These are phyloP conservation scores for Goffeauzyma gilvescens DNA, from an alignment of 768 basidiomycete genomes.

Conservation along the genomic window DNA sequence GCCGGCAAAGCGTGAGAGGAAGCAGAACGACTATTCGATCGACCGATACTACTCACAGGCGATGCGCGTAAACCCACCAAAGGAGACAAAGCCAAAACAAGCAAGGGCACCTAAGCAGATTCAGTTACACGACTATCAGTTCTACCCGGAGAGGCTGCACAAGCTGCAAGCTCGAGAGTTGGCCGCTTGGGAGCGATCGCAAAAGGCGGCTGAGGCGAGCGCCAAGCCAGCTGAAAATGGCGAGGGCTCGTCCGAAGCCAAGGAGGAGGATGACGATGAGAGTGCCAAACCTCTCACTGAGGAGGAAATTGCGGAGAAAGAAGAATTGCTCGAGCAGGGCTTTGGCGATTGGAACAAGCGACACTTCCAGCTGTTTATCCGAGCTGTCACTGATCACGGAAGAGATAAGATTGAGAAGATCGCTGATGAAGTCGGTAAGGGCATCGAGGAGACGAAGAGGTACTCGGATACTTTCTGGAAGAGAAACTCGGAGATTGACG, in stretches of 20 bases:
- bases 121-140: constrained; percentile 48
- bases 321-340: constrained; percentile 52
- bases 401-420: constrained; percentile 40
- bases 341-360: constrained; percentile 82
- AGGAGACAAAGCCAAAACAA: constrained; percentile 55
- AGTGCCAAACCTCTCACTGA: constrained; percentile 81
- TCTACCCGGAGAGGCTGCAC: constrained; percentile 64
- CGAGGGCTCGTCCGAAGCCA: constrained; percentile 1
- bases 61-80: constrained; percentile 50
- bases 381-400: constrained; percentile 58
- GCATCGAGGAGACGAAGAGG: constrained; percentile 50
- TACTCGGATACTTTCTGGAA: constrained; percentile 75
- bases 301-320: constrained; percentile 65
- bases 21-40: constrained; percentile 71
- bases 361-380: constrained; percentile 80
- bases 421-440: constrained; percentile 60
- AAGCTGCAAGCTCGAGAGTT: constrained; percentile 73
- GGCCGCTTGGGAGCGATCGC: constrained; percentile 58
- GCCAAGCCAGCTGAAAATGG: neutral
- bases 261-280: constrained; percentile 39
- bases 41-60: constrained; percentile 91
- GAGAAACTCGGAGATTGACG: constrained; percentile 58
- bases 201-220: constrained; percentile 35
- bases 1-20: constrained; percentile 80
- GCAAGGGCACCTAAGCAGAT: constrained; percentile 78